Base-by-base conservation (phyloP, 306 rosid genomes). In the Trichosanthes truncata region DNA sequence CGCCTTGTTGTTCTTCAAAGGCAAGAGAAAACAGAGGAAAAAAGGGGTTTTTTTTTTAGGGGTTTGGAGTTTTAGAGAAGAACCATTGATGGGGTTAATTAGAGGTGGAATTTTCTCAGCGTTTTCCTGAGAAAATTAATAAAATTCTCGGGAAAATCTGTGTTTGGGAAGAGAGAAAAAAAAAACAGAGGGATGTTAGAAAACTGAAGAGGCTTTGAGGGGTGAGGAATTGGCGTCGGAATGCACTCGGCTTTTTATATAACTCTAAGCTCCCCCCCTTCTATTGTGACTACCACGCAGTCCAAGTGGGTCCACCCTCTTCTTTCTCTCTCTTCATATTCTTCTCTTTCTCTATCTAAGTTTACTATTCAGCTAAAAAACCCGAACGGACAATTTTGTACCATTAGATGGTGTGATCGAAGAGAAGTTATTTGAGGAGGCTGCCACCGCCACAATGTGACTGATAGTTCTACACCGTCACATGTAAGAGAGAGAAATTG, bases 41-140 rank as follows among this genome's bases (percentile, higher is more conserved):
- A 23, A 21, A 17, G 36, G 21, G 61, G 69, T 6, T 33, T 4
- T 59, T 5, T 55, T 41, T 29, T 33, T 10, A 14, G 59, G 77
- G n/a, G 20, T 23, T 72, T 6, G 40, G 25, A 11, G 46, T 49
- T 31, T 17, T 29, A 52, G 15, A 9, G 78, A 51, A 29, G 57
- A 29, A 74, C 1, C 78, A 74, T 48, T 6, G 41, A 51, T n/a
- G n/a, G n/a, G n/a, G n/a, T n/a, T n/a, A n/a, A n/a, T 5, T 1
- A 23, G 7, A 18, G 52, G 52, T 0, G 51, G 51, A 26, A 0
- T 6, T 21, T 43, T 41, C 20, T 13, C 25, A 31, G 26, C 12
- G 15, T 17, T 74, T 73, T 74, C 45, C 78, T 62, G 78, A 48
- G 77, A 73, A 73, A 73, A 17, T 36, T 73, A 69, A 43, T 23